Evolutionary conservation across 177 flowering plant genomes (phyloP).

Genomic region (Vitis hybrid): DNA sequence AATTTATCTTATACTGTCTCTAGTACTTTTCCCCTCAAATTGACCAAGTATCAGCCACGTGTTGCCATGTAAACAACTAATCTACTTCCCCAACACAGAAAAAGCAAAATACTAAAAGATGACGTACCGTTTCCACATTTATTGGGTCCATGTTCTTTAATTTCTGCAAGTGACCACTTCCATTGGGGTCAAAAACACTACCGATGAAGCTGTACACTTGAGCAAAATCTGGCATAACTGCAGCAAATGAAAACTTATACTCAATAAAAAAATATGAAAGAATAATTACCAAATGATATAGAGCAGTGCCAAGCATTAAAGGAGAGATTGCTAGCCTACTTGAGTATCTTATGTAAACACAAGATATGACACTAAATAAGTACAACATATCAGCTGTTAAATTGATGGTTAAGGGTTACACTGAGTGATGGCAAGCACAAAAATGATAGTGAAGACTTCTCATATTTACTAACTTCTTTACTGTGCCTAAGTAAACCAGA

Average conservation of each 20-base stretch:
- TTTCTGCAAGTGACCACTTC: constrained; percentile 70
- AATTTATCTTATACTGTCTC: background rate
- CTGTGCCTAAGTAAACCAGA: too few relatives aligned
- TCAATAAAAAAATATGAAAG: constrained; percentile 4
- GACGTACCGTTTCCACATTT: constrained; percentile 83
- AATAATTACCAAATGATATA: too few relatives aligned
- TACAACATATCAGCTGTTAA: too few relatives aligned
- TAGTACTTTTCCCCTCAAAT: background rate
- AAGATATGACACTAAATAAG: too few relatives aligned
- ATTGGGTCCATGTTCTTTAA: constrained; percentile 88
- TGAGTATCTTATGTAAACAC: too few relatives aligned
- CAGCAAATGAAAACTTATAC: constrained; percentile 13
- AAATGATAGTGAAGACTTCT: too few relatives aligned
- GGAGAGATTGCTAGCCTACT: too few relatives aligned
- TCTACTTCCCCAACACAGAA: background rate
- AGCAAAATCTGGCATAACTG: constrained; percentile 90
- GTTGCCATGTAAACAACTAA: background rate
- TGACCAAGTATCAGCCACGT: background rate
- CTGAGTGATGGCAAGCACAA: too few relatives aligned
- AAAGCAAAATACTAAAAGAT: background rate
- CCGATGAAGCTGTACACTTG: constrained; percentile 91
- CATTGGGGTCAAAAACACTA: constrained; percentile 85
- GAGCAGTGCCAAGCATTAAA: too few relatives aligned
- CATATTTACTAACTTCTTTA: too few relatives aligned
- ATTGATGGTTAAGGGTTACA: too few relatives aligned